A percentile compares a stretch with the other conserved stretches of the same genome.
These are phyloP conservation scores for Euptelea pleiosperma DNA, from an alignment of 164 flowering plant genomes.

Conservation along the genomic window DNA sequence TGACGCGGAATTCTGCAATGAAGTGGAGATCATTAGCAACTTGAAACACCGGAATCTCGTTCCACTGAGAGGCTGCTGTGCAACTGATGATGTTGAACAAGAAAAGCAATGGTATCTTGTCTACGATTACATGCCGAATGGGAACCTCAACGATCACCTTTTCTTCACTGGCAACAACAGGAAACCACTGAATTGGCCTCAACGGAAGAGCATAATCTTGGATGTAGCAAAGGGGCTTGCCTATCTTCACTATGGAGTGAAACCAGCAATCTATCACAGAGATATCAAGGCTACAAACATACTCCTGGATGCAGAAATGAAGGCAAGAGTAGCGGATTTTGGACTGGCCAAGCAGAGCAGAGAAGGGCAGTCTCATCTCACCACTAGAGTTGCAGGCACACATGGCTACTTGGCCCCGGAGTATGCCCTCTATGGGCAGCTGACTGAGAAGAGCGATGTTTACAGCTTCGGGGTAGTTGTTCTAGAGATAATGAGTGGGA, in stretches of 20 bases:
- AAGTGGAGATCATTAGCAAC: slow-evolving; percentile 72
- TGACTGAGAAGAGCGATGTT: slow-evolving; percentile 88
- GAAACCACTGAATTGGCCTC: slow-evolving; percentile 58
- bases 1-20: slow-evolving; percentile 59
- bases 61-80: slow-evolving; percentile 66
- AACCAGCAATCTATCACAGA: slow-evolving; percentile 73
- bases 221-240: slow-evolving; percentile 80
- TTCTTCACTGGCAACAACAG: slow-evolving; percentile 24
- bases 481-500: slow-evolving; percentile 78
- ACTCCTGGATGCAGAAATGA: slow-evolving; percentile 64
- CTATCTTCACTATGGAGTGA: slow-evolving; percentile 79
- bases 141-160: slow-evolving; percentile 62
- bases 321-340: slow-evolving; percentile 79
- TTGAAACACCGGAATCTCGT: slow-evolving; percentile 72
- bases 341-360: slow-evolving; percentile 67
- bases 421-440: slow-evolving; percentile 82
- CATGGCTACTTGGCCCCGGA: slow-evolving; percentile 89
- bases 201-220: slow-evolving; percentile 61
- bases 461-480: slow-evolving; percentile 81
- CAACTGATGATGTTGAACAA: slow-evolving; percentile 29
- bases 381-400: slow-evolving; percentile 84
- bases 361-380: slow-evolving; percentile 84
- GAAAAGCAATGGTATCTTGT: slow-evolving; percentile 52
- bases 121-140: slow-evolving; percentile 79
- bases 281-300: slow-evolving; percentile 84